Evolutionary conservation across 1,139 yeast species (phyloP), one percentile per base, ranked within the genome.

Genomic region (Hyphopichia fennica): DNA sequence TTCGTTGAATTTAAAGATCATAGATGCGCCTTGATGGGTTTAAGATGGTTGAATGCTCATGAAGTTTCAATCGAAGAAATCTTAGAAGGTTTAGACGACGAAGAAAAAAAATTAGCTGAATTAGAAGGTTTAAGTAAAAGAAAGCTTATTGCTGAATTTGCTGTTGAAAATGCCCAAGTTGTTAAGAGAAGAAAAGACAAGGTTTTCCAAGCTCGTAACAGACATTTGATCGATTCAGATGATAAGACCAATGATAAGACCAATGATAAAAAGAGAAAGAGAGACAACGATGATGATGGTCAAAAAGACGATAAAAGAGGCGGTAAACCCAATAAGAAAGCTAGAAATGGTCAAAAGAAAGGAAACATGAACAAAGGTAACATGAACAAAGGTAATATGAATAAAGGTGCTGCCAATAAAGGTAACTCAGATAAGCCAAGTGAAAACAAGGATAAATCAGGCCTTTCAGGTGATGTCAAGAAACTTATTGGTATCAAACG

Each of bases 31-130:
- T 76, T 93, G 49, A 91, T 91, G 97, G 98, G 96, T 5, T 77
- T 93, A 47, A 81, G 99, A 72, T 95, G 97, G 96, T 77, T 93
- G 62, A 93, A 93, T 67, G 96, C 96, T 3, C 97, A 93, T 61
- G 85, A 81, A 56, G 96, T 93, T 3, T 69, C 87, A 0, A 65
- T 65, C 37, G 81, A 77, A 9, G 97, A 91, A 63, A 77, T 88
- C 31, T 52, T 79, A 16, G 89, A 77, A 46, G 96, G 96, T 10
- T 62, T 86, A 47, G 69, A 75, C 28, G 95, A 85, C 7, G 93
- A 87, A 41, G 88, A 85, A 62, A 67, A 72, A 62, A 77, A 80
- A 57, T 41, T 62, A 25, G 78, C 80, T 15, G 69, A 79, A 47
- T 55, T 71, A 38, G 86, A 81, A 45, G 79, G 81, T 4, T 52